These are phyloP conservation scores for Chenopodium quinoa DNA, from an alignment of 148 eudicot genomes.

Conservation along the genomic window DNA sequence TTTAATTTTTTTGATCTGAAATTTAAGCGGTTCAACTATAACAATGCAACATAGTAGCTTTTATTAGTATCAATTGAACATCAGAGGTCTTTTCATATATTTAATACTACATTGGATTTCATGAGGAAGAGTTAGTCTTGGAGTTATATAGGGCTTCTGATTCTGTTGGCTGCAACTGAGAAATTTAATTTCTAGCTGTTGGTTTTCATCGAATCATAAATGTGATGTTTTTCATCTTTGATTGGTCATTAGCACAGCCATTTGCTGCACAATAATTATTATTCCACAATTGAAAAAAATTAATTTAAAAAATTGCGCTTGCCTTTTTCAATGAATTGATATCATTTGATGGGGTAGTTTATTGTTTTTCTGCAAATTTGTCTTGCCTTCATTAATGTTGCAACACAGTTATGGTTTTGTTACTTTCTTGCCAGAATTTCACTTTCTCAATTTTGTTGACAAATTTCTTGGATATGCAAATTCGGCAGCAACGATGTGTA, in stretches of 20 bases:
- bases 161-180: neutral
- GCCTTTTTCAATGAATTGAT: neutral
- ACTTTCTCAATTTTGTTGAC: constrained; percentile 13
- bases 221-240: neutral
- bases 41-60: neutral
- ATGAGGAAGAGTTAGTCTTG: neutral
- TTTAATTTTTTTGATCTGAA: neutral
- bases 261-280: neutral
- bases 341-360: neutral
- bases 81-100: neutral
- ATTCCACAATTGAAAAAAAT: neutral
- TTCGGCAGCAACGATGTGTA: constrained; percentile 97
- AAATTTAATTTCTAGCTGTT: neutral
- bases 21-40: neutral
- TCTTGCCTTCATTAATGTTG: neutral
- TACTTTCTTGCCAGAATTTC: constrained; percentile 7
- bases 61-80: too few species aligned
- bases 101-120: neutral
- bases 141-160: neutral
- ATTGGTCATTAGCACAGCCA: neutral
- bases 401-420: neutral
- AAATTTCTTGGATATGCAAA: constrained; percentile 24
- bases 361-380: neutral
- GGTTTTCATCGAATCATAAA: neutral
- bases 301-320: too few species aligned